Conservation (phyloP, 2,329 filamentous ascomycete genomes). For the Coleophoma crateriformis region DNA sequence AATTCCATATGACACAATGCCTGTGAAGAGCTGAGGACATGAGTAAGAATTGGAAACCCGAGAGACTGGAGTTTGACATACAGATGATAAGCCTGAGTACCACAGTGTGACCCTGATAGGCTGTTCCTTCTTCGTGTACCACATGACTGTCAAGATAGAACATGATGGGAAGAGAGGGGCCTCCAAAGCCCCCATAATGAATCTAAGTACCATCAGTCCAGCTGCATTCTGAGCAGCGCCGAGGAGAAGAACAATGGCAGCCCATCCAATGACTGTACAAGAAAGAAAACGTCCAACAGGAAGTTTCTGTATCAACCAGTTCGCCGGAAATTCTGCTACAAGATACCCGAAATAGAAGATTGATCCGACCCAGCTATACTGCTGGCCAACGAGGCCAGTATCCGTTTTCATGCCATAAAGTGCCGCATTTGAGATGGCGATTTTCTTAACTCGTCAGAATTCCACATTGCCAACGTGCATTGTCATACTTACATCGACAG, state of each 20-base stretch:
- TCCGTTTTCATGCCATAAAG: slow-evolving; percentile 20
- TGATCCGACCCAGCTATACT: slow-evolving; percentile 20
- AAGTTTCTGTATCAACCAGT: slow-evolving; percentile 15
- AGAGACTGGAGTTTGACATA: background rate
- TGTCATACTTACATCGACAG: background rate
- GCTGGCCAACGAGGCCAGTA: slow-evolving; percentile 16
- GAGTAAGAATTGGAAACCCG: too few relatives aligned
- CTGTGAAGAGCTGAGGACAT: slow-evolving; percentile 44
- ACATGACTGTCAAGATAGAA: slow-evolving; percentile 53
- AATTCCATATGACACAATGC: slow-evolving; percentile 54
- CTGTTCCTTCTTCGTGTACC: slow-evolving; percentile 65
- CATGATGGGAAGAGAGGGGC: background rate
- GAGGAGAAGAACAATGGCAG: background rate
- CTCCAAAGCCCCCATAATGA: slow-evolving; percentile 5
- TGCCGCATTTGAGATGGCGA: slow-evolving; percentile 9
- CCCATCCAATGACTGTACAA: background rate
- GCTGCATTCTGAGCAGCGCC: slow-evolving; percentile 4
- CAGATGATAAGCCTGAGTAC: slow-evolving; percentile 50
- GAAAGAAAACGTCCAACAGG: slow-evolving; percentile 19
- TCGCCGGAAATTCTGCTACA: slow-evolving; percentile 13
- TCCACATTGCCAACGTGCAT: too few relatives aligned
- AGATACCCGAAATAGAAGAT: slow-evolving; percentile 21
- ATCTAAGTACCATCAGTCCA: slow-evolving; percentile 1
- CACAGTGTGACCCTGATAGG: slow-evolving; percentile 54
- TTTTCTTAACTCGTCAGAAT: background rate